Evolutionary conservation across 192 early-diverging fungal genomes (phyloP).

Genomic region (Linnemannia exigua): DNA sequence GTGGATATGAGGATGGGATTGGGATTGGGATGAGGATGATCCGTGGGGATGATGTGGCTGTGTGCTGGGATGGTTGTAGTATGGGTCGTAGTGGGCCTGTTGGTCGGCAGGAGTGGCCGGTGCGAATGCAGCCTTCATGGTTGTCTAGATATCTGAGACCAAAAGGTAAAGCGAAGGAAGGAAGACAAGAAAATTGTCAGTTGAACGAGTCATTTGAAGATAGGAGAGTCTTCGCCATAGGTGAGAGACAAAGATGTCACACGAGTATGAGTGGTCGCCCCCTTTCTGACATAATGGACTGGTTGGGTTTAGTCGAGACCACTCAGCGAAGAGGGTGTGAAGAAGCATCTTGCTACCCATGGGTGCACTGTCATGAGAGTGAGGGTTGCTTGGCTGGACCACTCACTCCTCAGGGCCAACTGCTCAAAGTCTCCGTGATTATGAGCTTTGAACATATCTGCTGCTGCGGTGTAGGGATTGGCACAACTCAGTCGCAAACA

Average conservation of each 20-base stretch:
- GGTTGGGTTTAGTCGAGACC: neutral
- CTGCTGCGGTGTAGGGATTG: neutral
- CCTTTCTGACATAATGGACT: neutral
- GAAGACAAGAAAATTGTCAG: neutral
- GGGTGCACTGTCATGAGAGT: neutral
- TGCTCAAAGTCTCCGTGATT: neutral
- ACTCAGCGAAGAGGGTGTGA: neutral
- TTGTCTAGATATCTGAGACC: neutral
- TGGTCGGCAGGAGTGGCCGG: constrained; percentile 16
- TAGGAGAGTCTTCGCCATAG: neutral
- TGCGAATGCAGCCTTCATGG: constrained; percentile 40
- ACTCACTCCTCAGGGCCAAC: neutral
- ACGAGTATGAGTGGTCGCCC: constrained; percentile 1
- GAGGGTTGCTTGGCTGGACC: neutral
- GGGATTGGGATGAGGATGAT: neutral
- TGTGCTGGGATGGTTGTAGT: constrained; percentile 29
- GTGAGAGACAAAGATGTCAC: neutral
- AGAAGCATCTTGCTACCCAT: neutral
- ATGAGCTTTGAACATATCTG: neutral
- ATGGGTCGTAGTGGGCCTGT: constrained; percentile 24
- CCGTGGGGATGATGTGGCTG: constrained; percentile 8
- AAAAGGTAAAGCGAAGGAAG: neutral
- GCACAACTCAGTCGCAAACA: neutral
- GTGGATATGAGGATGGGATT: constrained; percentile 20
- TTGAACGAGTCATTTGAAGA: neutral